Conservation (phyloP, 2,329 filamentous ascomycete species). For the Colletotrichum plurivorum region DNA sequence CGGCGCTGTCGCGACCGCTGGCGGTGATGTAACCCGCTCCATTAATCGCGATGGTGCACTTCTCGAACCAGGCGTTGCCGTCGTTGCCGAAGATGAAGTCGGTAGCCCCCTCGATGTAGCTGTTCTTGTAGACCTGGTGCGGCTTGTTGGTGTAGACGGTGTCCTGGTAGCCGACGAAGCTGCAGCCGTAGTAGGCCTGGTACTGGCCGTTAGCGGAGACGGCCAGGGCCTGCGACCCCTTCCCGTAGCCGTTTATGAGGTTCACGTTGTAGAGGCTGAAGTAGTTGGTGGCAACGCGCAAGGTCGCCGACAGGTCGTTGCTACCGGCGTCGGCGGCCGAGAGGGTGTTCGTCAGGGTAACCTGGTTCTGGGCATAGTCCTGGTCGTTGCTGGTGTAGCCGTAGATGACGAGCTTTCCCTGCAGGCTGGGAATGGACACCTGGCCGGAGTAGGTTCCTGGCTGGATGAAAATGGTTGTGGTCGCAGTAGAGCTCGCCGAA, state of each 20-base stretch:
- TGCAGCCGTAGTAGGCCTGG: slow-evolving; percentile 63
- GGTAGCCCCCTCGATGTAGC: slow-evolving; percentile 61
- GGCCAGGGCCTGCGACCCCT: slow-evolving; percentile 64
- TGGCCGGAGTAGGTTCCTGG: slow-evolving; percentile 76
- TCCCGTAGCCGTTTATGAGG: slow-evolving; percentile 60
- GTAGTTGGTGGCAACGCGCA: slow-evolving; percentile 62
- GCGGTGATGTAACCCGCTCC: slow-evolving; percentile 59
- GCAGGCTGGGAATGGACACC: slow-evolving; percentile 65
- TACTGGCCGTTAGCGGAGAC: slow-evolving; percentile 61
- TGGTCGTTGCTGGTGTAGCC: slow-evolving; percentile 69
- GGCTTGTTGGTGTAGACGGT: slow-evolving; percentile 63
- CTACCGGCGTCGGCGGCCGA: slow-evolving; percentile 60
- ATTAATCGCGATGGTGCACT: slow-evolving; percentile 53
- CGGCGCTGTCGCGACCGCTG: slow-evolving; percentile 56
- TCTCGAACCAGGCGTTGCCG: slow-evolving; percentile 60
- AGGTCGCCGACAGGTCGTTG: slow-evolving; percentile 67
- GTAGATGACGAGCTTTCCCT: slow-evolving; percentile 67
- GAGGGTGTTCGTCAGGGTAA: slow-evolving; percentile 59
- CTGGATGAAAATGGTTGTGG: slow-evolving; percentile 75
- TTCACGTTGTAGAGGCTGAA: slow-evolving; percentile 76
- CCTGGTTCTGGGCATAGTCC: slow-evolving; percentile 69
- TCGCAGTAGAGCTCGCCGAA: slow-evolving; percentile 61
- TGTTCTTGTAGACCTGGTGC: slow-evolving; percentile 61
- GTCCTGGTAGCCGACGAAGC: slow-evolving; percentile 64
- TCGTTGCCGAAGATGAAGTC: slow-evolving; percentile 65